Evolutionary conservation across 2,329 filamentous ascomycete species (phyloP).

Genomic region (Phoma sp.): DNA sequence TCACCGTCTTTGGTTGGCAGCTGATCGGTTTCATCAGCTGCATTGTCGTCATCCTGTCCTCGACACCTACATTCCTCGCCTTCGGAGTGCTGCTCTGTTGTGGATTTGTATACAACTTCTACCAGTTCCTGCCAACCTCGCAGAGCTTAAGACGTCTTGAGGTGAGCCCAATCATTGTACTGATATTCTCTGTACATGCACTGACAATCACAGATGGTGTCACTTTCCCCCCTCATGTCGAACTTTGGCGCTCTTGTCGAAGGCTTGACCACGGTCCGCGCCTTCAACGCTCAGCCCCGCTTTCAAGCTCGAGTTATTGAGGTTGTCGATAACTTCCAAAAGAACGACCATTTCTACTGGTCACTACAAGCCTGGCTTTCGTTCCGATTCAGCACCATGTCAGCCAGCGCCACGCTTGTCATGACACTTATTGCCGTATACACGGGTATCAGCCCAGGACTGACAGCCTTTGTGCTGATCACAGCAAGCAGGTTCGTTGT

Average conservation of each 20-base stretch:
- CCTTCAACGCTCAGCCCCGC: conserved; percentile 76
- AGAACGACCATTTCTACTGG: conserved; percentile 96
- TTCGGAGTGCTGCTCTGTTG: conserved; percentile 72
- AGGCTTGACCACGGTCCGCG: conserved; percentile 84
- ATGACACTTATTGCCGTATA: conserved; percentile 77
- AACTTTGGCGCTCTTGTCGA: conserved; percentile 90
- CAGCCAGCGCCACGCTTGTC: conserved; percentile 73
- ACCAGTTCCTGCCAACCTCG: conserved; percentile 79
- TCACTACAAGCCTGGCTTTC: conserved; percentile 84
- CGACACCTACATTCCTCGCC: conserved; percentile 76
- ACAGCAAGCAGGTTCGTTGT: conserved; percentile 70
- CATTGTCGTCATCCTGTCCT: conserved; percentile 76
- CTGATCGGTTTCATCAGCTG: conserved; percentile 74
- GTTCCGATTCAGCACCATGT: conserved; percentile 76
- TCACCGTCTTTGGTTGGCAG: conserved; percentile 74
- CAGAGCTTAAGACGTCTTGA: conserved; percentile 83
- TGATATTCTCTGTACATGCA: background rate
- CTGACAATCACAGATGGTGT: conserved; percentile 67
- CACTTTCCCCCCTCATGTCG: conserved; percentile 84
- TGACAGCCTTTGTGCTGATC: conserved; percentile 83
- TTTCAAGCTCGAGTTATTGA: conserved; percentile 82
- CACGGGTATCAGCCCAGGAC: conserved; percentile 74
- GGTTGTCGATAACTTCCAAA: conserved; percentile 87
- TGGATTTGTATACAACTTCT: conserved; percentile 75
- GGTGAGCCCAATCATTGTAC: conserved; percentile 24